phyloP scores from a whole-genome alignment of 2,329 filamentous ascomycete genomes.

The Elsinoe perseae region DNA sequence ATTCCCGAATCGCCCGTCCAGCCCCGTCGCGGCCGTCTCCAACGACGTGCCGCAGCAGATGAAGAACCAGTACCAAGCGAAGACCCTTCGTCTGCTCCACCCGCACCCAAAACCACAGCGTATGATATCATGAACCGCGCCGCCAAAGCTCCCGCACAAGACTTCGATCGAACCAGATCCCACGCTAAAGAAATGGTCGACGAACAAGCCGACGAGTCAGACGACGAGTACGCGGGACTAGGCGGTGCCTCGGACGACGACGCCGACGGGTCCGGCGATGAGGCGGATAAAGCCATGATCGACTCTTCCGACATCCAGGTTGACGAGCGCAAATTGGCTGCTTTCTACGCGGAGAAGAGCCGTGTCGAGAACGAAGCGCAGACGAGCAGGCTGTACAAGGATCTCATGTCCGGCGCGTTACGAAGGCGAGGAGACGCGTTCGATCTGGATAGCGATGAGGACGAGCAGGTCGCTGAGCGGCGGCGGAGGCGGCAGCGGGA shows the following conservation, averaged over 20 bases:
- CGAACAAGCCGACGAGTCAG: conserved; percentile 92
- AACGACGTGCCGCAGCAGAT: conserved; percentile 27
- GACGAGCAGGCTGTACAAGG: conserved; percentile 84
- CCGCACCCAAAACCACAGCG: conserved; percentile 43
- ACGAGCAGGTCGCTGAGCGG: conserved; percentile 69
- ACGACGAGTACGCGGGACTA: conserved; percentile 93
- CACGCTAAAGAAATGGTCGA: conserved; percentile 80
- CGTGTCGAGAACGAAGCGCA: conserved; percentile 75
- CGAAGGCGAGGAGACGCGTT: conserved; percentile 62
- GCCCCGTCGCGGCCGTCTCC: conserved; percentile 44
- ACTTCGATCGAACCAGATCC: conserved; percentile 77
- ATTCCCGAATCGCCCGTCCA: conserved; percentile 58
- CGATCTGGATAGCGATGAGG: conserved; percentile 74
- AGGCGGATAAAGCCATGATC: conserved; percentile 78
- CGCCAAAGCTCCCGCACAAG: conserved; percentile 45
- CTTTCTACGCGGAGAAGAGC: conserved; percentile 79
- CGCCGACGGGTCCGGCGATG: conserved; percentile 64
- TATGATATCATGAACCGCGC: conserved; percentile 66
- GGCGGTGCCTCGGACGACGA: conserved; percentile 87
- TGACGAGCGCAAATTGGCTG: conserved; percentile 74
- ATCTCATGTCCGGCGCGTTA: conserved; percentile 81
- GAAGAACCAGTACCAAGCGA: conserved; percentile 39
- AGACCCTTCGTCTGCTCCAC: conserved; percentile 17
- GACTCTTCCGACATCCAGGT: conserved; percentile 69
- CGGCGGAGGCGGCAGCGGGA: conserved; percentile 74